These are phyloP conservation scores for Scheffersomyces insectosa DNA, from an alignment of 1,139 yeast species.

Conservation along the genomic window DNA sequence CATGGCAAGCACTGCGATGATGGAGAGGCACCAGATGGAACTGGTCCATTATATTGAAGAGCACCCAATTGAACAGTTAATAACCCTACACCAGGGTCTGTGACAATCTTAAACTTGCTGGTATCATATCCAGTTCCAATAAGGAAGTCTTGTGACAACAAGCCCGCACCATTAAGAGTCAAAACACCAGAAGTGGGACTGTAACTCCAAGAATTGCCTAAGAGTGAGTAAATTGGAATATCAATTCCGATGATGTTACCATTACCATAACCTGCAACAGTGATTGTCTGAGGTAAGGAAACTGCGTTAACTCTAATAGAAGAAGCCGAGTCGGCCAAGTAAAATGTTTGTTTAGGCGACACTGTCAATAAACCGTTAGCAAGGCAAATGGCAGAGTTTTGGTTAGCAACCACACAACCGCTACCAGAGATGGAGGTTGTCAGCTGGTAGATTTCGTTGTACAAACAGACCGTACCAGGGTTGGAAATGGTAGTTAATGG, in stretches of 20 bases:
- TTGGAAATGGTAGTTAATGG: constrained; percentile 20
- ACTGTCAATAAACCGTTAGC: constrained; percentile 16
- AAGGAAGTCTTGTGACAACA: constrained; percentile 10
- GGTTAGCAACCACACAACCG: constrained; percentile 30
- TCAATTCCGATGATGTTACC: constrained; percentile 28
- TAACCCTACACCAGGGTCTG: constrained; percentile 15
- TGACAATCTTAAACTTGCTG: constrained; percentile 11
- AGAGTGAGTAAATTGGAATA: constrained; percentile 13
- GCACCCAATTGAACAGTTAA: constrained; percentile 16
- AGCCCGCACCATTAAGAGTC: constrained; percentile 7
- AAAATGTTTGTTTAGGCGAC: constrained; percentile 21
- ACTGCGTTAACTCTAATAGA: constrained; percentile 20
- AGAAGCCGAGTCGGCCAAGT: constrained; percentile 20
- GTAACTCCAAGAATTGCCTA: constrained; percentile 12
- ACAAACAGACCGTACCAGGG: constrained; percentile 32
- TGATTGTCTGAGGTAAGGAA: constrained; percentile 20
- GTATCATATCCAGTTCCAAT: constrained; percentile 24
- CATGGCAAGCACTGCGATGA: constrained; percentile 15
- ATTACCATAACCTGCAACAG: constrained; percentile 33
- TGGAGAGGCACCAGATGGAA: constrained; percentile 3
- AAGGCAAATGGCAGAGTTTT: constrained; percentile 21
- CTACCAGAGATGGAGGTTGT: constrained; percentile 25
- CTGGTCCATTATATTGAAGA: constrained; percentile 17
- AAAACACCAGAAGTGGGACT: constrained; percentile 16
- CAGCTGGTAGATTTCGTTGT: constrained; percentile 24